Evolutionary conservation across 805 yeast species (phyloP), one percentile per base, ranked within the genome.

Genomic region (Brettanomyces custersianus): DNA sequence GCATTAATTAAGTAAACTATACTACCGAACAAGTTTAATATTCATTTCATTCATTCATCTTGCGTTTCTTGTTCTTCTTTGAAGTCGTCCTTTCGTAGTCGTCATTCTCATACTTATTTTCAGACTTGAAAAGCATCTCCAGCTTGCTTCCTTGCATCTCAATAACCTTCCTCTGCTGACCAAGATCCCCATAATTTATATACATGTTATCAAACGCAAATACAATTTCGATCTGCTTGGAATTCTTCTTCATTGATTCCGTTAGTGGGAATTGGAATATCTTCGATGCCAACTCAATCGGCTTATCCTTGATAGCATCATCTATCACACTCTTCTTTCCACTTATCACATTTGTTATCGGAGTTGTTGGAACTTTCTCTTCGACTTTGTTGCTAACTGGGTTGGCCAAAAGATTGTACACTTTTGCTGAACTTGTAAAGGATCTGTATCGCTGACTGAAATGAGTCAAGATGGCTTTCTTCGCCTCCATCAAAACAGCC

Each of bases 371-470:
- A 13, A n/a, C 28, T 25, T 25, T 12, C 6, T 25, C 28, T 11
- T 25, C 28, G 8, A 9, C 25, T 12, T 22, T 22, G 12, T 22
- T 12, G 12, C 17, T 25, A 33, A 26, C 5, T 12, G 55, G 53
- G 29, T 43, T 32, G 0, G 30, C 30, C 11, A 55, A 40, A 25
- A 54, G 38, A 6, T 43, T 31, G 34, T 57, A 51, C 12, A 56
- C 54, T 5, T 40, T 37, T 2, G 40, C 39, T 20, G 55, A 47
- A 13, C 50, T 48, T 1, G 55, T 51, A 17, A 76, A 52, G 40
- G 72, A 70, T 2, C 84, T 81, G 51, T 85, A 92, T 43, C 99
- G 68, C 44, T 92, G 94, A 39, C 95, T 82, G 60, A 92, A 88
- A 61, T 92, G 99, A 0, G 98, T 92, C 29, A 92, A 62, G 4